These are phyloP conservation scores for Dactylellina leptospora DNA, from an alignment of 2,329 filamentous ascomycete genomes.

Conservation along the genomic window DNA sequence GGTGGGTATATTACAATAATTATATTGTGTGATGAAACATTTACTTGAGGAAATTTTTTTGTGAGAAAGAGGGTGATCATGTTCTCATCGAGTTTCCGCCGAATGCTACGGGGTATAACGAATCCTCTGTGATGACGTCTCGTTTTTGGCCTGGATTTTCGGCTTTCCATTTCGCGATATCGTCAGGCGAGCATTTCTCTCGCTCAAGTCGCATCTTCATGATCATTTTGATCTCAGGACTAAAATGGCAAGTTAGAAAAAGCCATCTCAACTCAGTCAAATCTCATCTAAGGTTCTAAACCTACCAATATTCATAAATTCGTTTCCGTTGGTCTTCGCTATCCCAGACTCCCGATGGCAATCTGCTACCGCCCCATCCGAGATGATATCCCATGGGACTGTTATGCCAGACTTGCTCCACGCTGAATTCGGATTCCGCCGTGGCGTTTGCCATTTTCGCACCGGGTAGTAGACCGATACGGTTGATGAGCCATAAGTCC, in stretches of 20 bases:
- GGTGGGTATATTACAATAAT: too few species aligned
- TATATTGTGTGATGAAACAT: too few species aligned
- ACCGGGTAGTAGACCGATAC: constrained; percentile 65
- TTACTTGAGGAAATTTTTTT: too few species aligned
- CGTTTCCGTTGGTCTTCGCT: constrained; percentile 63
- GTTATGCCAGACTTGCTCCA: constrained; percentile 64
- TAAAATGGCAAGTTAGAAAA: neutral
- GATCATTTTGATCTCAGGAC: constrained; percentile 69
- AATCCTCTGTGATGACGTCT: constrained; percentile 6
- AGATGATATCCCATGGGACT: constrained; percentile 70
- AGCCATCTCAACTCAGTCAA: too few species aligned
- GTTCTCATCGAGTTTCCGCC: too few species aligned
- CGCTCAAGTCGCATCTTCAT: constrained; percentile 67
- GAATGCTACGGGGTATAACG: constrained; percentile 19
- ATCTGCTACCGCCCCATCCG: constrained; percentile 63
- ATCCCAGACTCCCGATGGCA: constrained; percentile 66
- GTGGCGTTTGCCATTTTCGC: constrained; percentile 66
- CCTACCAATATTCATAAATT: constrained; percentile 66
- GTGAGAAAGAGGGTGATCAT: too few species aligned
- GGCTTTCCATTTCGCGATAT: constrained; percentile 12
- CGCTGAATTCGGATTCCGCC: constrained; percentile 64
- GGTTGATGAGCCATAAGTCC: constrained; percentile 68
- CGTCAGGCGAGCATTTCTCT: constrained; percentile 40
- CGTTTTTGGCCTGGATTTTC: constrained; percentile 12
- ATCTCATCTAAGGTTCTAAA: too few species aligned